A percentile compares a stretch with the other conserved stretches of the same genome.
These are phyloP conservation scores for Tuber calosporum DNA, from an alignment of 495 filamentous ascomycete species.

Conservation along the genomic window DNA sequence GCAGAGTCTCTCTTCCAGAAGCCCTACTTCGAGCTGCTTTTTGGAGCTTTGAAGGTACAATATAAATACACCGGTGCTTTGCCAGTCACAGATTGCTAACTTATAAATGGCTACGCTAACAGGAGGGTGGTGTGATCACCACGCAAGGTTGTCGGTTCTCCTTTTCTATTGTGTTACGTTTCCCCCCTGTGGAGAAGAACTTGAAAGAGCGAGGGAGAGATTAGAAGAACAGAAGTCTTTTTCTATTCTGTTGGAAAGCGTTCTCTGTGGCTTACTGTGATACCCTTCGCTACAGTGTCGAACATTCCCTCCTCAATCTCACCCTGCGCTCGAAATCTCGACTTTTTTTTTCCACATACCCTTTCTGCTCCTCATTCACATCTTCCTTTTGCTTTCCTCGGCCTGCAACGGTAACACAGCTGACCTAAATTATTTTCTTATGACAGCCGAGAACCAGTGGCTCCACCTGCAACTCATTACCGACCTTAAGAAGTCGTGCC, in stretches of 20 bases:
- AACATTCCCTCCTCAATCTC: slow-evolving; percentile 23
- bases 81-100: not conserved
- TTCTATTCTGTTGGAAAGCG: slow-evolving; percentile 40
- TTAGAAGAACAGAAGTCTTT: slow-evolving; percentile 36
- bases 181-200: slow-evolving; percentile 20
- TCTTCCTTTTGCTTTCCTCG: slow-evolving; percentile 12
- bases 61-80: not conserved
- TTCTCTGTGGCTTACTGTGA: slow-evolving; percentile 36
- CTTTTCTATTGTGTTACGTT: slow-evolving; percentile 47
- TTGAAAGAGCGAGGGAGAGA: slow-evolving; percentile 35
- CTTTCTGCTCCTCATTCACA: slow-evolving; percentile 11
- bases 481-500: slow-evolving; percentile 89
- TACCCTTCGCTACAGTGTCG: slow-evolving; percentile 28
- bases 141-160: slow-evolving; percentile 99
- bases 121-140: slow-evolving; percentile 94
- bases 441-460: slow-evolving; percentile 95
- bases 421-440: slow-evolving; percentile 12
- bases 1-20: slow-evolving; percentile 96
- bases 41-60: slow-evolving; percentile 60
- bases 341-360: slow-evolving; percentile 19
- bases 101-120: slow-evolving; percentile 1
- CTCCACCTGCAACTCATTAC: slow-evolving; percentile 87
- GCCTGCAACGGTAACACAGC: not conserved
- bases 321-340: slow-evolving; percentile 26
- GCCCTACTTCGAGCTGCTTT: slow-evolving; percentile 90